phyloP scores from a whole-genome alignment of 176 grass and related monocot species.

The Paspalum vaginatum region DNA sequence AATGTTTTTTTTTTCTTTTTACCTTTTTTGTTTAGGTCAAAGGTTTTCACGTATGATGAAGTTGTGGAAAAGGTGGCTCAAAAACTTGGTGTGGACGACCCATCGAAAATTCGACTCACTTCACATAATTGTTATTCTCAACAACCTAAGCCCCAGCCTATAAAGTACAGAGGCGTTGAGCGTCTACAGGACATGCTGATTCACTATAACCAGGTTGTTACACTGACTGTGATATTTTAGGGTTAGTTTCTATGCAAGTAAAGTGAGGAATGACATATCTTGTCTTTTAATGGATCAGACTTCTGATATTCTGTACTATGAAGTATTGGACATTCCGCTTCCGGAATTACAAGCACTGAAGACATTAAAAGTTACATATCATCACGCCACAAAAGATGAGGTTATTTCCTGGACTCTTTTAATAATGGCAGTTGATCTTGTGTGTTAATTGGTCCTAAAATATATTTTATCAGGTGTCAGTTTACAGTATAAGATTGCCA shows the following conservation, averaged over 20 bases:
- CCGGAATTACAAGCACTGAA: slow-evolving; percentile 97
- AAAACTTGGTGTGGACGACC: slow-evolving; percentile 84
- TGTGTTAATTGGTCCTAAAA: slow-evolving; percentile 11
- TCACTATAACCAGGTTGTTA: slow-evolving; percentile 93
- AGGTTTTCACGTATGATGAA: slow-evolving; percentile 88
- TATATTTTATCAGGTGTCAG: slow-evolving; percentile 68
- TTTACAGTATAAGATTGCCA: slow-evolving; percentile 94
- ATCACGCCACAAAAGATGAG: slow-evolving; percentile 93
- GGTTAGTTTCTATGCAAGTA: slow-evolving; percentile 8
- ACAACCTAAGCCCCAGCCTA: slow-evolving; percentile 98
- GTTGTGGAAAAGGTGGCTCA: slow-evolving; percentile 94
- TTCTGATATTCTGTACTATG: slow-evolving; percentile 99
- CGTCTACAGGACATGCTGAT: slow-evolving; percentile 90
- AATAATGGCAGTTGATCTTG: neutral
- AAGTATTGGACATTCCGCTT: slow-evolving; percentile 96
- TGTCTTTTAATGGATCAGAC: slow-evolving; percentile 61
- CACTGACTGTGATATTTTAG: slow-evolving; percentile 7
- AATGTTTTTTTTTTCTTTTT: slow-evolving; percentile 31
- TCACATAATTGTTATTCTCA: slow-evolving; percentile 99
- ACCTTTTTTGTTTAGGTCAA: slow-evolving; percentile 64
- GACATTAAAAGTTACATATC: slow-evolving; percentile 94
- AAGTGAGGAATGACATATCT: slow-evolving; percentile 36
- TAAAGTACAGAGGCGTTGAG: slow-evolving; percentile 89
- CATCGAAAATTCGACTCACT: slow-evolving; percentile 95
- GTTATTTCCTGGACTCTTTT: slow-evolving; percentile 41